phyloP scores from a whole-genome alignment of 176 grass and related monocot genomes.

The Pontederia paniculata region DNA sequence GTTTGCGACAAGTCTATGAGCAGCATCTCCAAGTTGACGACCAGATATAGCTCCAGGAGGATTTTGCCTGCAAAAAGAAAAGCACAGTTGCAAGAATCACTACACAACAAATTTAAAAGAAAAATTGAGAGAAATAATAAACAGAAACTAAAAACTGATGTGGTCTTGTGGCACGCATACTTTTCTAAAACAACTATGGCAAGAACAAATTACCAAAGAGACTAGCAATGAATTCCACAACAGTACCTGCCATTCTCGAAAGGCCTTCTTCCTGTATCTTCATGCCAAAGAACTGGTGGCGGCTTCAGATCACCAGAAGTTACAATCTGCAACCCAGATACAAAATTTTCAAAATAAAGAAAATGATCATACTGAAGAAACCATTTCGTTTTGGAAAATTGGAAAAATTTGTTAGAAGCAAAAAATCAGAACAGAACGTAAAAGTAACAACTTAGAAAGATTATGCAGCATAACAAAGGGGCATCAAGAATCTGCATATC shows the following conservation, averaged over 20 bases:
- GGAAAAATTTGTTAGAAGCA: no score
- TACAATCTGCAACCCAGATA: slow-evolving; percentile 39
- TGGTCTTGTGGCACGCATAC: neutral
- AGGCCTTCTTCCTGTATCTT: slow-evolving; percentile 72
- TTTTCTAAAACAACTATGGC: no score
- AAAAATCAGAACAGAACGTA: no score
- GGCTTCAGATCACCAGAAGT: slow-evolving; percentile 81
- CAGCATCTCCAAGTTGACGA: slow-evolving; percentile 65
- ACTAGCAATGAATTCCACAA: neutral
- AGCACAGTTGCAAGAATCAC: neutral
- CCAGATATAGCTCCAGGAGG: slow-evolving; percentile 63
- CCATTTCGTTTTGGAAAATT: no score
- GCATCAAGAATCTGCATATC: no score
- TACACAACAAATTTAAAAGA: no score
- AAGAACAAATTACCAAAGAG: neutral
- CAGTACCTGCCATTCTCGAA: slow-evolving; percentile 42
- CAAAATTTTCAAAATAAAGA: neutral
- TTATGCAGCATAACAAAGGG: no score
- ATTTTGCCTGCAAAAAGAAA: slow-evolving; percentile 49
- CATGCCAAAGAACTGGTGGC: slow-evolving; percentile 88
- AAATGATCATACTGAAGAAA: no score
- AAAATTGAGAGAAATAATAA: no score
- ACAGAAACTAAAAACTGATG: neutral
- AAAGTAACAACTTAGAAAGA: no score
- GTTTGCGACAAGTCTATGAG: slow-evolving; percentile 66